phyloP scores from a whole-genome alignment of 2,329 filamentous ascomycete species.

The Hirsutella minnesotensis region DNA sequence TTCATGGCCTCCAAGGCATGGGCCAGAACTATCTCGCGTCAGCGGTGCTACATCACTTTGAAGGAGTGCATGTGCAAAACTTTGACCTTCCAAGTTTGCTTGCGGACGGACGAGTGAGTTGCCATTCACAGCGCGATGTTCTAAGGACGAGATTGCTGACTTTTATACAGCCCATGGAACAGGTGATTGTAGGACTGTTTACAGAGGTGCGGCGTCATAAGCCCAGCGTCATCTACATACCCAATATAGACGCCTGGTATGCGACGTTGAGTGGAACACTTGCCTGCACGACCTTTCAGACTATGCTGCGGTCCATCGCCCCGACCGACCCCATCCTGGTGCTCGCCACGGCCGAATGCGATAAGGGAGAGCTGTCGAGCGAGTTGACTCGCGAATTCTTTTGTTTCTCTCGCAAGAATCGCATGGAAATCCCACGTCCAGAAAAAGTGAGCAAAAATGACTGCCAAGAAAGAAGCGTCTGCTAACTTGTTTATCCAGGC shows the following conservation, averaged over 20 bases:
- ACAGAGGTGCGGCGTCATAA: conserved; percentile 89
- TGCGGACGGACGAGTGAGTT: conserved; percentile 63
- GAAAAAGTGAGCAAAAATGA: conserved; percentile 36
- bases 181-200: conserved; percentile 82
- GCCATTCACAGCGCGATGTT: neutral
- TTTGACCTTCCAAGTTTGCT: conserved; percentile 85
- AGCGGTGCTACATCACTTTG: conserved; percentile 79
- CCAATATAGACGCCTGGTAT: conserved; percentile 83
- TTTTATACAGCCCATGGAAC: conserved; percentile 54
- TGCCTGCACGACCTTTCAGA: conserved; percentile 69
- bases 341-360: conserved; percentile 70
- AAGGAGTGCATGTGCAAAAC: conserved; percentile 86
- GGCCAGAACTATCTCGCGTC: conserved; percentile 82
- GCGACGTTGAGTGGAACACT: conserved; percentile 47
- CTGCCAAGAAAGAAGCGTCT: neutral
- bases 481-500: conserved; percentile 19
- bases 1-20: conserved; percentile 78
- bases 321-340: conserved; percentile 84
- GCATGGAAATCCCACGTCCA: conserved; percentile 58
- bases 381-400: conserved; percentile 69
- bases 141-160: neutral
- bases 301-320: conserved; percentile 70
- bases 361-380: conserved; percentile 46
- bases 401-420: conserved; percentile 71
- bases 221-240: conserved; percentile 90